These are phyloP conservation scores for Escovopsis sp. DNA, from an alignment of 2,329 filamentous ascomycete species.

Conservation along the genomic window DNA sequence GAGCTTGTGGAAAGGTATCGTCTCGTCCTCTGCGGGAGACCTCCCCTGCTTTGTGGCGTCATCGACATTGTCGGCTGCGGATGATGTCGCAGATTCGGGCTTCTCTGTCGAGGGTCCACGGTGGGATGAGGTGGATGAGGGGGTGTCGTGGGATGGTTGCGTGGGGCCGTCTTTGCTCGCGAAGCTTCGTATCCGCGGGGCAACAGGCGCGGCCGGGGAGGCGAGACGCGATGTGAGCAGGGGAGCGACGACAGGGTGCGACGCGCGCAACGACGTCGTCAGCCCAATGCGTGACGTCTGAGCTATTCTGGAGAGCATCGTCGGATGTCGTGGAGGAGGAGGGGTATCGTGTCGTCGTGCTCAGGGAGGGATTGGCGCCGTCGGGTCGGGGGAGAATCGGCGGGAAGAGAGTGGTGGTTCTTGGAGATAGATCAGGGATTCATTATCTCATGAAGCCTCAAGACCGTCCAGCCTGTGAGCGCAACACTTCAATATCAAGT, in stretches of 20 bases:
- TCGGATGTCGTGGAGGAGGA: constrained; percentile 6
- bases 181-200: constrained; percentile 17
- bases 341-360: too few species aligned
- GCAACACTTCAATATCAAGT: too few species aligned
- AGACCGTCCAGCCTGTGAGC: too few species aligned
- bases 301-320: constrained; percentile 26
- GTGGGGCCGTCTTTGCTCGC: constrained; percentile 9
- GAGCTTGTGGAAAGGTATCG: constrained; percentile 49
- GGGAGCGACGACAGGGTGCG: constrained; percentile 12
- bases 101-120: background rate
- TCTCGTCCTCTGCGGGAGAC: constrained; percentile 18
- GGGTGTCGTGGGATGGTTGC: constrained; percentile 8
- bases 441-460: too few species aligned
- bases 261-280: constrained; percentile 14
- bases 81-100: constrained; percentile 3
- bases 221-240: constrained; percentile 10
- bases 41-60: background rate
- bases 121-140: too few species aligned
- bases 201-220: constrained; percentile 6
- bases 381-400: too few species aligned
- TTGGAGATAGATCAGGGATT: too few species aligned
- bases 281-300: constrained; percentile 19
- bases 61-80: background rate
- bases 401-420: too few species aligned
- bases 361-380: too few species aligned